phyloP scores from a whole-genome alignment of 352 stramenopile genomes.

The Globisporangium nodosum region DNA sequence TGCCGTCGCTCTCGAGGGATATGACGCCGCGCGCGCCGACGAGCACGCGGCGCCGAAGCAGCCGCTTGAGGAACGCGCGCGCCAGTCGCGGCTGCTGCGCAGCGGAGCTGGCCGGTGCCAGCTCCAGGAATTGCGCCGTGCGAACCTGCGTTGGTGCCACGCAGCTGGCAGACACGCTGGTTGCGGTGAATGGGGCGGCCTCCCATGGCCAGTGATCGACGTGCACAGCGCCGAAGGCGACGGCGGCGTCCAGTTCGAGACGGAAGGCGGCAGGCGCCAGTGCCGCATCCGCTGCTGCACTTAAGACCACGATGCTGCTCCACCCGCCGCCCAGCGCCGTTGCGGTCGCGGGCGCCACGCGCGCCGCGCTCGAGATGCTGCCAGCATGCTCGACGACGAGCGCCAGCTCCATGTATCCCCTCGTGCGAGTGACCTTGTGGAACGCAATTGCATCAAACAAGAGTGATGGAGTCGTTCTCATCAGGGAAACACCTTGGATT shows the following conservation, averaged over 20 bases:
- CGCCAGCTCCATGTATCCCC: conserved; percentile 17
- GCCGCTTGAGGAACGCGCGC: conserved; percentile 45
- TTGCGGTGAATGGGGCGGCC: neutral
- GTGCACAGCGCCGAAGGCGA: conserved; percentile 12
- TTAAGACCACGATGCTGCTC: conserved; percentile 23
- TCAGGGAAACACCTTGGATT: neutral
- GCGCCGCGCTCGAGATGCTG: conserved; percentile 24
- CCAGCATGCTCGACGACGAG: conserved; percentile 10
- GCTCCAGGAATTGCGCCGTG: conserved; percentile 45
- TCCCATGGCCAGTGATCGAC: conserved; percentile 44
- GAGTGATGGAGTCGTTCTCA: neutral
- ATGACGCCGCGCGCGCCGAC: conserved; percentile 20
- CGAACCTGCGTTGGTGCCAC: conserved; percentile 23
- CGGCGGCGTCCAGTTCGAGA: conserved; percentile 23
- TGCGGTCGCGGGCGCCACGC: conserved; percentile 20
- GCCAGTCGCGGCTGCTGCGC: conserved; percentile 32
- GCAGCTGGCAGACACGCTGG: conserved; percentile 5
- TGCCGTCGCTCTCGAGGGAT: conserved; percentile 34
- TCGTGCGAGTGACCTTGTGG: neutral
- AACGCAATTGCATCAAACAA: neutral
- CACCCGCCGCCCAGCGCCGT: conserved; percentile 16
- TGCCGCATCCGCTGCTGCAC: neutral
- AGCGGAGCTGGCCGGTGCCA: conserved; percentile 23
- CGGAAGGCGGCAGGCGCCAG: conserved; percentile 25
- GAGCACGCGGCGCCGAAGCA: conserved; percentile 41